Conservation (phyloP, 352 stramenopile genomes). For the Phytophthora ohioensis region DNA sequence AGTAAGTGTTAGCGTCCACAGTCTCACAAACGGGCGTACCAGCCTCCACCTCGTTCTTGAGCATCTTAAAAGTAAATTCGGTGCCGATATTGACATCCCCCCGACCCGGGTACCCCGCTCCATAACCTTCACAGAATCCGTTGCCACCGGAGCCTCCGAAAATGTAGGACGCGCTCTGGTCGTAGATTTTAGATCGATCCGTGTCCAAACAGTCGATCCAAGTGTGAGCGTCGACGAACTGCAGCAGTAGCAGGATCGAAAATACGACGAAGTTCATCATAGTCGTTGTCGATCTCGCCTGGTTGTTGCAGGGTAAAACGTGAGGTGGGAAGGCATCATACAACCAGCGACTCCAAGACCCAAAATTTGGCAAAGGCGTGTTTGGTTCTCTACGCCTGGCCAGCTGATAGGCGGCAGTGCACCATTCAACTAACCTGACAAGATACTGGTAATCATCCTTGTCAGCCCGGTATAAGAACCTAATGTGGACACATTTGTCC, state of each 20-base stretch:
- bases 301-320: slow-evolving; percentile 3
- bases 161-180: slow-evolving; percentile 72
- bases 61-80: slow-evolving; percentile 72
- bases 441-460: slow-evolving; percentile 17
- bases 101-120: slow-evolving; percentile 64
- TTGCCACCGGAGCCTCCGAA: slow-evolving; percentile 67
- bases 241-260: slow-evolving; percentile 8
- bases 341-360: too few relatives aligned
- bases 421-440: slow-evolving; percentile 3
- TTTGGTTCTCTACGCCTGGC: slow-evolving; percentile 1
- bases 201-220: slow-evolving; percentile 72
- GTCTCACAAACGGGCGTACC: slow-evolving; percentile 55
- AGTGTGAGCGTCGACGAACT: slow-evolving; percentile 50
- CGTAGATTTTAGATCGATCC: slow-evolving; percentile 62
- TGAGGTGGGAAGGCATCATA: neutral
- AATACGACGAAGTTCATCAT: slow-evolving; percentile 4
- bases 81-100: slow-evolving; percentile 57
- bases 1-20: slow-evolving; percentile 59
- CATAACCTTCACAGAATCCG: slow-evolving; percentile 71
- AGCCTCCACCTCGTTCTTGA: slow-evolving; percentile 67
- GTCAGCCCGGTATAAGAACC: slow-evolving; percentile 5
- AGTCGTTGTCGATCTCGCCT: neutral
- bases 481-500: neutral
- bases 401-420: slow-evolving; percentile 25
- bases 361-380: slow-evolving; percentile 23